Base-by-base conservation (phyloP, 495 filamentous ascomycete genomes). In the Bryoglossum gracile region DNA sequence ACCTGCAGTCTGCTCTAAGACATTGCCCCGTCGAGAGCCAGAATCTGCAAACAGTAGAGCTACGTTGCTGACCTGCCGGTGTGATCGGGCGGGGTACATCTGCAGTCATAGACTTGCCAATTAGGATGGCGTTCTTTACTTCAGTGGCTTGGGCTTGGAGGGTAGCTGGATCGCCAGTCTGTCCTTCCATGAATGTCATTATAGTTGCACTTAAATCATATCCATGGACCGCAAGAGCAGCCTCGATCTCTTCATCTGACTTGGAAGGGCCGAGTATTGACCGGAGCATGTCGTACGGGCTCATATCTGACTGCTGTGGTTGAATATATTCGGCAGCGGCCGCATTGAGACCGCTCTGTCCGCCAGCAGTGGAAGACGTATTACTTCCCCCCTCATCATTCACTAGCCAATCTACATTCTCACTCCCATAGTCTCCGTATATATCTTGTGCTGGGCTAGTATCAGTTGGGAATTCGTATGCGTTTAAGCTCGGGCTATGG, bases 331-430 rank as follows among this genome's bases (percentile, higher is more conserved):
- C 81, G 13, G 89, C 83, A 6, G 83, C 85, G 16, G 82, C 83
- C 46, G 84, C 86, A 52, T 87, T 82, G 23, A 84, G 72, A 18
- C 78, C 84, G 46, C 76, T 78, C 8, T 67, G 53, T 33, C 73
- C 71, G 2, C 79, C 80, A 17, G 77, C 74, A 3, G 81, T 78
- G 9, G 89, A 95, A 10, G 87, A 83, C 22, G 77, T 76, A 41
- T 78, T 78, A 59, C 85, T 94, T 32, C 77, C 75, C 45, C 81
- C 78, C 67, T 95, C 91, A 58, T 99, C 94, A 51, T 82, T 89
- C 33, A 95, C 87, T 30, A 97, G 72, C 94, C 92, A 97, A 62
- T 96, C 90, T 34, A 97, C 87, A 53, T 87, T 91, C 62, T 97
- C 92, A 49, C 82, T 89, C 43, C 89, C 89, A 55, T 87, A 82